Percentiles rank a stretch among this genome's conserved stretches.
These are phyloP conservation scores for Tremella mesenterica DNA, from an alignment of 768 basidiomycete genomes.

Conservation along the genomic window DNA sequence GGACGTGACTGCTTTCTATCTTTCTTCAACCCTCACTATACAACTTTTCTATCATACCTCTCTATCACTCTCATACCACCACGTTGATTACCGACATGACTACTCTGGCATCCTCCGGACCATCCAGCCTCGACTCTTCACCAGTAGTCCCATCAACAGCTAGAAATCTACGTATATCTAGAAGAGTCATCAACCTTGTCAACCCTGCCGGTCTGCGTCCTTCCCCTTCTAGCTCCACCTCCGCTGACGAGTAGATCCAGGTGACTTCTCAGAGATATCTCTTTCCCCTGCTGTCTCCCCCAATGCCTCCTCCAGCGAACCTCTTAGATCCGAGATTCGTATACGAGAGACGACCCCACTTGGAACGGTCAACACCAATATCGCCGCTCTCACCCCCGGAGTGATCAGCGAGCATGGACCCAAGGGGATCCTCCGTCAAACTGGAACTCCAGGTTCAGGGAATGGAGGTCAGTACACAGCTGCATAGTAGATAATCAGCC, in stretches of 20 bases:
- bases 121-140: slow-evolving; percentile 17
- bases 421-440: slow-evolving; percentile 29
- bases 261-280: slow-evolving; percentile 7
- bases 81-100: too few relatives aligned
- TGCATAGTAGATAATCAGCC: too few relatives aligned
- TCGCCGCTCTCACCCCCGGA: slow-evolving; percentile 4
- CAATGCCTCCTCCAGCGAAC: background rate
- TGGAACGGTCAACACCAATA: background rate
- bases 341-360: slow-evolving; percentile 6
- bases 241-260: slow-evolving; percentile 8
- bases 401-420: slow-evolving; percentile 15
- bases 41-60: background rate
- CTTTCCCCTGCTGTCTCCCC: background rate
- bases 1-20: slow-evolving; percentile 2
- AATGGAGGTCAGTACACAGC: slow-evolving; percentile 31
- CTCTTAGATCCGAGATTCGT: background rate
- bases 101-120: slow-evolving; percentile 19
- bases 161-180: slow-evolving; percentile 14
- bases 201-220: slow-evolving; percentile 28
- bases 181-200: slow-evolving; percentile 25
- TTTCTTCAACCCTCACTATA: background rate
- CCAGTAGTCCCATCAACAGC: slow-evolving; percentile 17
- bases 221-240: background rate
- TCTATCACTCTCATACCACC: too few relatives aligned
- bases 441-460: slow-evolving; percentile 38